Evolutionary conservation across 805 yeast genomes (phyloP).

Genomic region (Pichia heedii): DNA sequence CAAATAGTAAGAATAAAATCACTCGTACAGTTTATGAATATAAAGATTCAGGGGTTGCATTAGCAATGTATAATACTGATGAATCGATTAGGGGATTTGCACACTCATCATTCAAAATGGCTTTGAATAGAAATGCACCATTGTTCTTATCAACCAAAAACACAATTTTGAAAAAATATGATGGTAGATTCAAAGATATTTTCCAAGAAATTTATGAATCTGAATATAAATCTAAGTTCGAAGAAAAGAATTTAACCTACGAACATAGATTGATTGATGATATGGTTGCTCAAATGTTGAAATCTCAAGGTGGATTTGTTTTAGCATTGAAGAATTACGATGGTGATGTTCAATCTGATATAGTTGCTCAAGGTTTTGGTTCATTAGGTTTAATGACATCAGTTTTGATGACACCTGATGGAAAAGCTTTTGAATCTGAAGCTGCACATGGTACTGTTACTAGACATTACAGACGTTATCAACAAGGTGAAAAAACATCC

Average conservation of each 20-base stretch:
- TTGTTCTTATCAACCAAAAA: constrained; percentile 68
- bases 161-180: constrained; percentile 74
- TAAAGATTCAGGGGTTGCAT: constrained; percentile 62
- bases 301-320: constrained; percentile 74
- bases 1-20: constrained; percentile 37
- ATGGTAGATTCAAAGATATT: constrained; percentile 75
- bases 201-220: constrained; percentile 58
- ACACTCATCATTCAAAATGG: constrained; percentile 70
- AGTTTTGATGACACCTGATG: constrained; percentile 74
- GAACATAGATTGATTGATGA: constrained; percentile 81
- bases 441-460: constrained; percentile 89
- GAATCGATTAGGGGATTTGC: constrained; percentile 72
- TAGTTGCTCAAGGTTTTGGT: constrained; percentile 83
- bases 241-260: constrained; percentile 53
- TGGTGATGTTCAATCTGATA: constrained; percentile 81
- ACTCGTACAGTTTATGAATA: constrained; percentile 50
- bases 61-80: constrained; percentile 80
- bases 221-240: constrained; percentile 49
- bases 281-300: constrained; percentile 85
- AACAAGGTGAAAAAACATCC: constrained; percentile 74
- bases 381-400: constrained; percentile 82
- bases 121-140: constrained; percentile 53
- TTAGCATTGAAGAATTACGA: constrained; percentile 79
- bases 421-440: constrained; percentile 76
- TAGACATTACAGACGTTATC: constrained; percentile 76